Evolutionary conservation across 2,329 filamentous ascomycete species (phyloP).

Genomic region (Cytospora piceae): DNA sequence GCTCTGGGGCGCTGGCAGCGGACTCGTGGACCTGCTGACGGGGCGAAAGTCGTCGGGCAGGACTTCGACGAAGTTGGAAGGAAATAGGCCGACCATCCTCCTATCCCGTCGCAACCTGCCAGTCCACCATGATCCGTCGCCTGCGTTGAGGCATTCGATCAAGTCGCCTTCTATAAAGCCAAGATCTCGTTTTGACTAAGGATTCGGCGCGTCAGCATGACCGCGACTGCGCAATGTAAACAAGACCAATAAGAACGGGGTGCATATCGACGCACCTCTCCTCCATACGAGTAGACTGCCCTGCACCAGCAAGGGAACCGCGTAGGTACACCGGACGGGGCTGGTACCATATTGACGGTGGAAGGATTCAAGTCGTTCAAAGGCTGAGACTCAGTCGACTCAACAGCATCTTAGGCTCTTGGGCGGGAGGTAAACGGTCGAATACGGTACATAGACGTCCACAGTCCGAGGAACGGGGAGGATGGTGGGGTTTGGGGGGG

Average conservation of each 20-base stretch:
- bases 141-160: slow-evolving; percentile 97
- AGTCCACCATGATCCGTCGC: slow-evolving; percentile 98
- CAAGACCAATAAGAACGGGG: not conserved
- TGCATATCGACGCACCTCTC: slow-evolving; percentile 62
- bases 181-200: slow-evolving; percentile 83
- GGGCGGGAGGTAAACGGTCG: slow-evolving; percentile 6
- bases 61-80: slow-evolving; percentile 95
- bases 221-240: not conserved
- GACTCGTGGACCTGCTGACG: slow-evolving; percentile 63
- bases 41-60: slow-evolving; percentile 85
- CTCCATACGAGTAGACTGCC: slow-evolving; percentile 91
- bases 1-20: slow-evolving; percentile 57
- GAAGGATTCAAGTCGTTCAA: slow-evolving; percentile 24
- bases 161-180: slow-evolving; percentile 97
- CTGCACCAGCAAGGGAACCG: slow-evolving; percentile 91
- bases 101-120: slow-evolving; percentile 87
- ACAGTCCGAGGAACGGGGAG: not conserved
- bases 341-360: slow-evolving; percentile 52
- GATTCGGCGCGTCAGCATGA: slow-evolving; percentile 34
- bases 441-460: not conserved
- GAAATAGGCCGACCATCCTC: slow-evolving; percentile 89
- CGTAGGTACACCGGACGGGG: slow-evolving; percentile 67
- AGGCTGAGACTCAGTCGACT: slow-evolving; percentile 21
- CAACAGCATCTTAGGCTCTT: slow-evolving; percentile 30
- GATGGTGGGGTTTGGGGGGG: not conserved